Percentiles rank a stretch among this genome's conserved stretches.
These are phyloP conservation scores for Chalaropsis thielavioides DNA, from an alignment of 2,329 filamentous ascomycete genomes.

Conservation along the genomic window DNA sequence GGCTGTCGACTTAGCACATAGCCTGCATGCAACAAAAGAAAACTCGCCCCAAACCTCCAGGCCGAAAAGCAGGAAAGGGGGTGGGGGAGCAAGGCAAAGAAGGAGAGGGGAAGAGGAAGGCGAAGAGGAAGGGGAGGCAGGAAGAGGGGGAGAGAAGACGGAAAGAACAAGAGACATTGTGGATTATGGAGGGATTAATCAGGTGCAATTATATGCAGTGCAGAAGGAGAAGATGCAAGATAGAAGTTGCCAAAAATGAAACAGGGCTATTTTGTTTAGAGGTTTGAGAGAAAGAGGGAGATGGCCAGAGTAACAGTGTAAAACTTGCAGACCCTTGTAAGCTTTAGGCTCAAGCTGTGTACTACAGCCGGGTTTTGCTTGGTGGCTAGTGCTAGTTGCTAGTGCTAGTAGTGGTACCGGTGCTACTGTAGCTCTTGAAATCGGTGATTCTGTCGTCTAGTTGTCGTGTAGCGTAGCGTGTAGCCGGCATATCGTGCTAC, in stretches of 20 bases:
- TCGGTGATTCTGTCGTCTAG: constrained; percentile 3
- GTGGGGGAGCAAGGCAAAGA: no score
- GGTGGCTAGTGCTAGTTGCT: not conserved
- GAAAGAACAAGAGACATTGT: not conserved
- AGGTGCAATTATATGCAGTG: not conserved
- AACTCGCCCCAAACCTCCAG: not conserved
- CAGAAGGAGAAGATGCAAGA: not conserved
- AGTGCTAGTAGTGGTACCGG: not conserved
- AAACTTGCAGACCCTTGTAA: not conserved
- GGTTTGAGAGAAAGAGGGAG: no score
- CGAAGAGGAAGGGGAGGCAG: not conserved
- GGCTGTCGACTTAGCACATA: not conserved
- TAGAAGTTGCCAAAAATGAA: not conserved
- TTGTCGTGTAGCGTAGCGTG: not conserved
- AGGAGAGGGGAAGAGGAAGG: not conserved
- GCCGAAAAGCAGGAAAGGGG: no score
- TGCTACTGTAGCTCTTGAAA: not conserved
- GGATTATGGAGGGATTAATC: not conserved
- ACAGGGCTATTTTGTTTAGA: not conserved
- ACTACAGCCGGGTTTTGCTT: not conserved
- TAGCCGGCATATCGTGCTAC: not conserved
- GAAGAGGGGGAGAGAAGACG: not conserved
- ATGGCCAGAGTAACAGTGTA: not conserved
- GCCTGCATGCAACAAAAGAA: not conserved
- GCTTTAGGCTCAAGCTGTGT: not conserved